Base-by-base conservation (phyloP, 176 grass and related monocot species). In the Bolboschoenus planiculmis region DNA sequence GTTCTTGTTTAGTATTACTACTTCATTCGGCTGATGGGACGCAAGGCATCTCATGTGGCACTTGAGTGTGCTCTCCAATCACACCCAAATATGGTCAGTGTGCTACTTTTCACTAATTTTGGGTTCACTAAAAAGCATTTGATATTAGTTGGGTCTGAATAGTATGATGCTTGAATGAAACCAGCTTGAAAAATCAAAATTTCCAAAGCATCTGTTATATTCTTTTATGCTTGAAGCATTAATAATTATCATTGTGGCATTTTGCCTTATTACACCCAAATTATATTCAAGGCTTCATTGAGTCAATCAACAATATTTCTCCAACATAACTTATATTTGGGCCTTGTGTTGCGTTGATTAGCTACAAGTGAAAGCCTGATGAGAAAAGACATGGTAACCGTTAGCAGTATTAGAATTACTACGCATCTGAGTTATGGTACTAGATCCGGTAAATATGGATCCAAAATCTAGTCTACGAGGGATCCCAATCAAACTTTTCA, bases 41-140 rank as follows among this genome's bases (percentile, higher is more conserved):
- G 93, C 42, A 99, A 99, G 89, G 96, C 96, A 77, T 99, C 96
- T 78, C 96, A 99, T 85, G 96, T 99, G 68, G 96, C 96, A 34
- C 83, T 99, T 89, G 96, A 99, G 54, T 99, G 96, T 87, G 68
- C 92, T 85, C 96, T 99, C 79, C 96, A 99, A 70, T 95, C 96
- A 21, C 96, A 99, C 88, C 96, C 96, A 24, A 99, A 99, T 90
- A 93, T 95, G 96, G 96, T 99, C 44, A 78, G 18, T 61, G 15
- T 85, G 10, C 24, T 84, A 48, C 36, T 84, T 80, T 78, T 15
- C 9, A 7, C 36, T 50, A 2, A 18, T 29, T 29, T 50, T 50
- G 7, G 23, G 11, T 48, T 75, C 7, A 10, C 15, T 76, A 76
- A 76, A 59, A 75, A 15, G 3, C 0, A 0, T 50, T 31, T 50